Base-by-base conservation (phyloP, 1,139 yeast genomes). In the Candida labiduridarum region DNA sequence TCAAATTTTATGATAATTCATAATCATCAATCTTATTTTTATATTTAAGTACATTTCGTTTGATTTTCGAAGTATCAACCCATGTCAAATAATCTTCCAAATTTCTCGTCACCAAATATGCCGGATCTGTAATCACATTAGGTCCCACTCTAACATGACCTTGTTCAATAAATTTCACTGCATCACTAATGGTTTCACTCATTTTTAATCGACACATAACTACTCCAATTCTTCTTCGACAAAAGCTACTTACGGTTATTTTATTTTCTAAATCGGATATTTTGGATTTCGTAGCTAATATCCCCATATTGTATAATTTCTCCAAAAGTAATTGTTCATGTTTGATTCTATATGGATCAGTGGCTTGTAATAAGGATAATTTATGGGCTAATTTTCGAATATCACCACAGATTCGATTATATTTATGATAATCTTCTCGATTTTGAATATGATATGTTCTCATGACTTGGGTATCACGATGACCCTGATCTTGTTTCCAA, bases 101-200 rank as follows among this genome's bases (percentile, higher is more conserved):
- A 60, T 85, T 90, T 64, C 95, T 79, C 9, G 97, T 92, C 2
- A 95, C 96, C 60, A 95, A 76, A 66, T 87, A 94, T 0, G 99
- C 97, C 3, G 99, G 96, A 66, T 95, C 99, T 0, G 97, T 91
- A 45, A 95, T 85, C 33, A 94, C 87, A 63, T 91, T 89, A 9
- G 98, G 99, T 0, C 99, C 99, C 10, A 95, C 96, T 59, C 99
- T 80, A 3, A 95, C 96, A 64, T 95, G 98, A 3, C 99, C 99
- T 67, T 94, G 98, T 64, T 94, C 98, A 18, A 95, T 81, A 64
- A 89, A 90, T 45, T 89, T 89, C 18, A 92, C 89, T 0, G 98
- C 99, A 67, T 91, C 98, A 34, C 82, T 75, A 39, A 94, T 79
- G 43, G 87, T 87, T 63, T 92, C 94, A 0, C 97, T 95, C 99